Evolutionary conservation across 1,284 basidiomycete species (phyloP), one percentile per base, ranked within the genome.

Genomic region (Caloboletus inedulis): DNA sequence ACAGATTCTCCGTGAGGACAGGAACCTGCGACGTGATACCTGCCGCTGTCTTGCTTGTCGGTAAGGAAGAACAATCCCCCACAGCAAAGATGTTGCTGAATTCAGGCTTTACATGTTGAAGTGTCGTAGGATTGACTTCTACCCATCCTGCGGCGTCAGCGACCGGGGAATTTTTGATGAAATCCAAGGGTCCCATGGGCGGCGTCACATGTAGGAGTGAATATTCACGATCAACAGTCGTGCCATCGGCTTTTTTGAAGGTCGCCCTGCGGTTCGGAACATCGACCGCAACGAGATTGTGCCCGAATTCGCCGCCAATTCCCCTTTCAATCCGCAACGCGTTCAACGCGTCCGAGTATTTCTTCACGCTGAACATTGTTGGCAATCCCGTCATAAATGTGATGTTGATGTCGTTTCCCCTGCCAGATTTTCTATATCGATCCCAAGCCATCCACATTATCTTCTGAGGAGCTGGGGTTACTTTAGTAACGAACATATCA

Each of bases 381-480:
- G 91, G 91, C 79, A 88, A 89, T 53, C 94, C 96, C n/a, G 89
- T 94, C 64, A 89, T 88, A 70, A 98, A 98, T 55, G 91, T 82
- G 55, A 93, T 73, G 53, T 85, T 78, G 62, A 89, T 78, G 49
- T 82, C 77, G 49, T 78, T 74, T 7, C 73, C 68, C n/a, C 87
- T 79, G 5, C 74, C 72, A 3, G 85, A 86, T 60, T 70, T 76
- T 49, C 77, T 75, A 64, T 79, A 91, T 44, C 83, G 75, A 63
- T 92, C 89, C 86, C 87, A 89, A 44, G 92, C 89, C 90, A 94
- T 94, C 89, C 93, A 96, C 84, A 93, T 91, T 59, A 95, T 89
- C 73, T 95, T 95, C 66, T 94, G 91, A 18, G 91, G 92, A 14
- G 91, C 92, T 91, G 59, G 23, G 43, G 30, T 44, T 30, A 45